Evolutionary conservation across 169 alveolate species (phyloP).

Genomic region (Amoebophrya sp.): DNA sequence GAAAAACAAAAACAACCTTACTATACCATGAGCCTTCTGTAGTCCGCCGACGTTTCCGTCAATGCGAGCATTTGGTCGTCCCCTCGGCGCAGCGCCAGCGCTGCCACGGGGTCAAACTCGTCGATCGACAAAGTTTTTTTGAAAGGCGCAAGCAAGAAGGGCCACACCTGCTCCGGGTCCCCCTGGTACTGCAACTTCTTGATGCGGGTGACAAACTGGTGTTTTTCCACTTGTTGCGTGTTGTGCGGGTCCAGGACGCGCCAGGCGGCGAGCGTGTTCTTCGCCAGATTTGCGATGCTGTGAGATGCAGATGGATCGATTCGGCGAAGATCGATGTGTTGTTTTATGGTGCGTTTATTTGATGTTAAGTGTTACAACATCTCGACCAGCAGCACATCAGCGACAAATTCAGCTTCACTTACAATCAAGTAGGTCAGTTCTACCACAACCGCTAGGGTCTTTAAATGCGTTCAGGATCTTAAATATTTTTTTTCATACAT

Average conservation of each 20-base stretch:
- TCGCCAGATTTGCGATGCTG: neutral
- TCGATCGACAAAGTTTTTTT: neutral
- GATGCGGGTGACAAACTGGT: neutral
- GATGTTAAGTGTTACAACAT: too few species aligned
- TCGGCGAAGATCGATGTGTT: neutral
- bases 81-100: neutral
- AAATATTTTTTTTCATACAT: too few species aligned
- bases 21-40: neutral
- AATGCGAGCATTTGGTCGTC: neutral
- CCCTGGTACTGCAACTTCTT: neutral
- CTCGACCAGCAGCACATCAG: too few species aligned
- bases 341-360: too few species aligned
- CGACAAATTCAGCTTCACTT: too few species aligned
- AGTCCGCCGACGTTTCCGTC: neutral
- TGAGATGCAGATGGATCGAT: neutral
- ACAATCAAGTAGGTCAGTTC: too few species aligned
- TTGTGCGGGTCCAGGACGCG: slow-evolving; percentile 15
- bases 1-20: too few species aligned
- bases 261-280: slow-evolving; percentile 5
- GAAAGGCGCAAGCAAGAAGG: neutral
- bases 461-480: too few species aligned
- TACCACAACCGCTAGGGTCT: too few species aligned
- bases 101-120: slow-evolving; percentile 22
- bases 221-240: slow-evolving; percentile 1
- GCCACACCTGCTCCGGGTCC: neutral